Percentiles rank a stretch among this genome's conserved stretches.
Evolutionary conservation across 768 basidiomycete genomes (phyloP).

Genomic region (Postia placenta): DNA sequence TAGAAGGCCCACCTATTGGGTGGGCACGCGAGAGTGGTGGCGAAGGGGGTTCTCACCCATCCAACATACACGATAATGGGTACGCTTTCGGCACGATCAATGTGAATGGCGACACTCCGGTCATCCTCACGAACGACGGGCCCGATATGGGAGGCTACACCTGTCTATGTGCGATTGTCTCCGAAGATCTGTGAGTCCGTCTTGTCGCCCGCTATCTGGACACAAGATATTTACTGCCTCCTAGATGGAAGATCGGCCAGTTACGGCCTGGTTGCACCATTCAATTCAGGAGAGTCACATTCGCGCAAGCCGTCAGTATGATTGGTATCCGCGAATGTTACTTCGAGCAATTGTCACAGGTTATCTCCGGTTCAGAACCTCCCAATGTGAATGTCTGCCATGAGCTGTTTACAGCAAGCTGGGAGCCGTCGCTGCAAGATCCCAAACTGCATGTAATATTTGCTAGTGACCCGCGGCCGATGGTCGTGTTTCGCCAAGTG

Average conservation of each 20-base stretch:
- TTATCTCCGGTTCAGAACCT: conserved; percentile 4
- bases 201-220: neutral
- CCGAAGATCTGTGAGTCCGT: conserved; percentile 40
- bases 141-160: conserved; percentile 62
- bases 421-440: conserved; percentile 19
- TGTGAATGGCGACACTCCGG: conserved; percentile 65
- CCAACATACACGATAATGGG: conserved; percentile 59
- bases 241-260: conserved; percentile 69
- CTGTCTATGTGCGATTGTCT: conserved; percentile 47
- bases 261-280: conserved; percentile 50
- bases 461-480: conserved; percentile 16
- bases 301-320: conserved; percentile 31
- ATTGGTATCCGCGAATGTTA: conserved; percentile 23
- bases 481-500: conserved; percentile 52
- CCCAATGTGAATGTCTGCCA: neutral
- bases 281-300: conserved; percentile 44
- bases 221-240: neutral
- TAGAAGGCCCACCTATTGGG: conserved; percentile 43
- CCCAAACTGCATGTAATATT: conserved; percentile 30
- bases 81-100: conserved; percentile 52
- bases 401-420: neutral
- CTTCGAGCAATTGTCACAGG: conserved; percentile 16
- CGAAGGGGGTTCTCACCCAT: conserved; percentile 63
- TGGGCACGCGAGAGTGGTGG: conserved; percentile 57
- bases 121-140: conserved; percentile 55